Percentiles rank a stretch among this genome's conserved stretches.
Conservation (phyloP, 2,329 filamentous ascomycete genomes). For the Alternaria gaisen region DNA sequence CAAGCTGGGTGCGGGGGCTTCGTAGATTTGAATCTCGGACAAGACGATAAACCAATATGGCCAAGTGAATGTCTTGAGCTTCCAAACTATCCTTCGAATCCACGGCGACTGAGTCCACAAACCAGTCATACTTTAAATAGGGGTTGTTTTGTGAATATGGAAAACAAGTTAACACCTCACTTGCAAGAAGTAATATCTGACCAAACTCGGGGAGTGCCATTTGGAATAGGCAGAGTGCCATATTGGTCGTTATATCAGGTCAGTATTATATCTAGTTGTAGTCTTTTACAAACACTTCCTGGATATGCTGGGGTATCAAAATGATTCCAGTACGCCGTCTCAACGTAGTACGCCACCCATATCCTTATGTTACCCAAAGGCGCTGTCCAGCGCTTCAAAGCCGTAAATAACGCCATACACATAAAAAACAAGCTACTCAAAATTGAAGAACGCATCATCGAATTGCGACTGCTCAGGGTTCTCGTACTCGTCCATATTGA, state of each 20-base stretch:
- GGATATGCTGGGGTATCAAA: constrained; percentile 15
- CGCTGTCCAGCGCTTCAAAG: background rate
- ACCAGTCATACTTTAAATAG: no score
- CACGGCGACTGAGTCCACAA: no score
- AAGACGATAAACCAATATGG: background rate
- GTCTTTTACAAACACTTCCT: background rate
- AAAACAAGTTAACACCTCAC: no score
- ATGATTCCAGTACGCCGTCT: background rate
- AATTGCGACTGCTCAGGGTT: constrained; percentile 48
- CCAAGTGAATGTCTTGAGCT: background rate
- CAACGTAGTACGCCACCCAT: background rate
- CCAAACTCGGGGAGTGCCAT: no score
- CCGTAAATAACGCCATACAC: background rate
- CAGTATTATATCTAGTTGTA: background rate
- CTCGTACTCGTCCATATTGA: constrained; percentile 47
- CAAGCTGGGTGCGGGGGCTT: constrained; percentile 27
- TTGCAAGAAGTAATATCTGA: no score
- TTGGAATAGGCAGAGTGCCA: background rate
- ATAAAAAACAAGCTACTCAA: constrained; percentile 21
- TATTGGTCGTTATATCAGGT: background rate
- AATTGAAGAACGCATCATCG: constrained; percentile 52
- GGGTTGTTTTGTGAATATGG: no score
- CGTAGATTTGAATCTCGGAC: background rate
- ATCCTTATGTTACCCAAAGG: background rate
- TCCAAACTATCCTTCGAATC: no score